Percentiles rank a stretch among this genome's conserved stretches.
These are phyloP conservation scores for Decorospora gaudefroyi DNA, from an alignment of 2,329 filamentous ascomycete species.

Conservation along the genomic window DNA sequence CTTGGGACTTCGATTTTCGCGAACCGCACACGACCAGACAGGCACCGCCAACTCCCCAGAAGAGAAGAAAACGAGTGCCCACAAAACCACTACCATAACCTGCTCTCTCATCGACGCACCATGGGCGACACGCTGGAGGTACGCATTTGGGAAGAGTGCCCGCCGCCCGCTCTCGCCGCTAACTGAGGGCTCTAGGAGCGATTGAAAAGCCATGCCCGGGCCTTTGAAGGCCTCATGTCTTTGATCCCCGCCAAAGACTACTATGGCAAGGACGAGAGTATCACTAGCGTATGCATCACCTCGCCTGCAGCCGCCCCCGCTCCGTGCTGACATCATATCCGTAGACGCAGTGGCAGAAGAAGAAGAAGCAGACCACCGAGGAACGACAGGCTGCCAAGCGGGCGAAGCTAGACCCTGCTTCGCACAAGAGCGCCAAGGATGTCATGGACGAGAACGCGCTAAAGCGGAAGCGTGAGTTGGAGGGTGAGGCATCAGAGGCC, in stretches of 20 bases:
- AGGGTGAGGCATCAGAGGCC: constrained; percentile 56
- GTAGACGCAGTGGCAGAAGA: constrained; percentile 93
- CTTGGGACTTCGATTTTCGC: constrained; percentile 32
- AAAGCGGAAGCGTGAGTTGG: constrained; percentile 74
- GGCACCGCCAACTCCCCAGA: constrained; percentile 20
- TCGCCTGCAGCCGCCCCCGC: constrained; percentile 10
- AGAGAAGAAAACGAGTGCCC: no score
- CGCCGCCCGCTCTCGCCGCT: constrained; percentile 33
- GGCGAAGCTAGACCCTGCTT: constrained; percentile 89
- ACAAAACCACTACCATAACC: no score
- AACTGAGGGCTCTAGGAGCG: constrained; percentile 53
- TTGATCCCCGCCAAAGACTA: constrained; percentile 90
- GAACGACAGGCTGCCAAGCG: constrained; percentile 67
- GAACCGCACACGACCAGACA: constrained; percentile 37
- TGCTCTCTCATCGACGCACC: constrained; percentile 8
- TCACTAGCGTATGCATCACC: constrained; percentile 67
- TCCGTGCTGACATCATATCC: constrained; percentile 16
- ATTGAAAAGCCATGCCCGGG: constrained; percentile 65
- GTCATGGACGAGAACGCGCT: constrained; percentile 82
- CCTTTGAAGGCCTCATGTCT: constrained; percentile 84
- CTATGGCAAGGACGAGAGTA: constrained; percentile 72
- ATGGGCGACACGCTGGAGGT: constrained; percentile 53
- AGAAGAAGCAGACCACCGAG: constrained; percentile 93
- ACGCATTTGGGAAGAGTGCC: constrained; percentile 27
- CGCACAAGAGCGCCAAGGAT: constrained; percentile 88